These are phyloP conservation scores for Hypoxylon sp. DNA, from an alignment of 2,329 filamentous ascomycete species.

Conservation along the genomic window DNA sequence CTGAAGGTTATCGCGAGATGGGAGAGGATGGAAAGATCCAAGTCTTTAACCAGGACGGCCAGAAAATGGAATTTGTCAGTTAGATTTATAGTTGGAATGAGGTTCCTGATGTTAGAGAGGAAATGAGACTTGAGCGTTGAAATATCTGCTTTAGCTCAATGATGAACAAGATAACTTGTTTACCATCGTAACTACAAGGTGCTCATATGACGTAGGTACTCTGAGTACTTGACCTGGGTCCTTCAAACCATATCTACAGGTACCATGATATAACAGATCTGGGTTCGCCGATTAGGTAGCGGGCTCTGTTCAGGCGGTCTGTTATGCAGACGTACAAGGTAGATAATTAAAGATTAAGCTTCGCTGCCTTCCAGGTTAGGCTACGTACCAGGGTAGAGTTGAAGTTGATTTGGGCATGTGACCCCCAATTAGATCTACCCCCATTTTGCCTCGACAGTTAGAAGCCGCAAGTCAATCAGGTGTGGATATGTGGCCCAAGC, in stretches of 20 bases:
- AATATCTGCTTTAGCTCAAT: not conserved
- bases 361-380: too few species aligned
- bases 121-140: not conserved
- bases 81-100: not conserved
- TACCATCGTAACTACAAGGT: not conserved
- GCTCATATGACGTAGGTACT: not conserved
- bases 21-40: not conserved
- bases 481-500: slow-evolving; percentile 38
- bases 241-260: not conserved
- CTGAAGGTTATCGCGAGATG: not conserved
- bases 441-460: slow-evolving; percentile 1
- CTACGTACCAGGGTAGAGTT: not conserved
- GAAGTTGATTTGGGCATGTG: slow-evolving; percentile 26
- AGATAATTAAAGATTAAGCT: not conserved
- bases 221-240: not conserved
- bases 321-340: slow-evolving; percentile 3
- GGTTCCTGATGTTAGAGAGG: too few species aligned
- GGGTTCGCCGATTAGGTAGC: not conserved
- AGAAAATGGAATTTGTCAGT: slow-evolving; percentile 10
- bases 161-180: not conserved
- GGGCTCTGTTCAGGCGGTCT: slow-evolving; percentile 7
- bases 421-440: slow-evolving; percentile 13
- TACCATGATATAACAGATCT: slow-evolving; percentile 7
- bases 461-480: slow-evolving; percentile 23
- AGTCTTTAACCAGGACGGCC: slow-evolving; percentile 8